Evolutionary conservation across 2,329 filamentous ascomycete genomes (phyloP).

Genomic region (Trichoderma atrobrunneum): DNA sequence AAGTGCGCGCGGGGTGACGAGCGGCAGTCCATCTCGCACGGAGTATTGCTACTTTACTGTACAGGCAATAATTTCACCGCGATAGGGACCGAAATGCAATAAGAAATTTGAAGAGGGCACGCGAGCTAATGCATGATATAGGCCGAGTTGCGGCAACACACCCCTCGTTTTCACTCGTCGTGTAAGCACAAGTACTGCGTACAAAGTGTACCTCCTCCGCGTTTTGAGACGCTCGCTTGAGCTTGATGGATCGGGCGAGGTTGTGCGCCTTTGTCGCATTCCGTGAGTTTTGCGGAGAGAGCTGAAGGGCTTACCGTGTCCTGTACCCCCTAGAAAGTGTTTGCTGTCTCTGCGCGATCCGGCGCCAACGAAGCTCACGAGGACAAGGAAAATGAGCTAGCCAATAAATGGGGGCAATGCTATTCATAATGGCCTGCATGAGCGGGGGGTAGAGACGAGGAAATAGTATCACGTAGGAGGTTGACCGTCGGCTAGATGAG

Average conservation of each 20-base stretch:
- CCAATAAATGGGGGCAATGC: neutral
- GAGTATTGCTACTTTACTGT: neutral
- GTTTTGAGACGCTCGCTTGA: conserved; percentile 5
- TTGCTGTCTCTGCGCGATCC: neutral
- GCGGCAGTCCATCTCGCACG: neutral
- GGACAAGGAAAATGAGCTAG: conserved; percentile 5
- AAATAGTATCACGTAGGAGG: neutral
- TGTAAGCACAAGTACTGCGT: neutral
- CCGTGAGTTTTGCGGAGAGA: neutral
- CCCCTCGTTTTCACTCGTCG: neutral
- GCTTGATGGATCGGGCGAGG: neutral
- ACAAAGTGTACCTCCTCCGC: neutral
- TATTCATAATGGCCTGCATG: conserved; percentile 1
- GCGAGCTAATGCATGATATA: conserved; percentile 13
- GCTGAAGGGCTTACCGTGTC: conserved; percentile 2
- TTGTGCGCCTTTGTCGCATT: neutral
- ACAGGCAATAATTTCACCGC: conserved; percentile 3
- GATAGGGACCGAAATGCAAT: neutral
- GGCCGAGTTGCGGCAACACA: neutral
- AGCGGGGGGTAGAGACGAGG: neutral
- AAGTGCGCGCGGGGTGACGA: neutral
- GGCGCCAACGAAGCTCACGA: conserved; percentile 11
- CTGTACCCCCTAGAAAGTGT: neutral
- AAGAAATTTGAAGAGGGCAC: neutral
- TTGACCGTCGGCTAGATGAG: neutral